phyloP scores from a whole-genome alignment of 2,329 filamentous ascomycete genomes.

The Talaromyces sp. region DNA sequence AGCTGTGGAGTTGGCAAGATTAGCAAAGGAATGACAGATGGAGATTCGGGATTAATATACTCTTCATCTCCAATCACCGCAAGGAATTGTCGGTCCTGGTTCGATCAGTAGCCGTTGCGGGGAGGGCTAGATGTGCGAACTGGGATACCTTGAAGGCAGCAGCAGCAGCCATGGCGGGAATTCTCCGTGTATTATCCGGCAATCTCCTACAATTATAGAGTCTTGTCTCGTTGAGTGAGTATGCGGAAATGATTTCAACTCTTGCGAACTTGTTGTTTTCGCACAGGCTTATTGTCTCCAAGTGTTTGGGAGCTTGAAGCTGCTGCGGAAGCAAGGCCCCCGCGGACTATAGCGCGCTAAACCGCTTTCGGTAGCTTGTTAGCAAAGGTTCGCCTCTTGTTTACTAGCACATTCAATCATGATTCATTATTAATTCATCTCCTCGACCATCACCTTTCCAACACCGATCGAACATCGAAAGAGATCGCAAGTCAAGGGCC shows the following conservation, averaged over 20 bases:
- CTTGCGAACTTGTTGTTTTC: not conserved
- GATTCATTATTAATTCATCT: not conserved
- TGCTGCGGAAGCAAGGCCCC: conserved; percentile 10
- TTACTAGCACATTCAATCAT: conserved; percentile 2
- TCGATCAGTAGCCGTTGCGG: conserved; percentile 19
- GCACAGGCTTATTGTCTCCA: not conserved
- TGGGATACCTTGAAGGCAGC: conserved; percentile 54
- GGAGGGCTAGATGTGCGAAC: not conserved
- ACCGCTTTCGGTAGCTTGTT: conserved; percentile 11
- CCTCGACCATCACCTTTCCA: not conserved
- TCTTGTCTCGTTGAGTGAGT: not conserved
- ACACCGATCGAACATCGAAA: not conserved
- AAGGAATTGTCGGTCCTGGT: conserved; percentile 83
- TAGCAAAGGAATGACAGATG: not conserved
- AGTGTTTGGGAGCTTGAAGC: conserved; percentile 2
- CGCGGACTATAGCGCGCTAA: conserved; percentile 7
- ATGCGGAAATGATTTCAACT: not conserved
- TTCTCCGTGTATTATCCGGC: not conserved
- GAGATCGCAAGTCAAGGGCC: conserved; percentile 6
- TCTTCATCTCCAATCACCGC: conserved; percentile 97
- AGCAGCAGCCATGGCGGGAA: conserved; percentile 54
- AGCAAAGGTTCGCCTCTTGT: conserved; percentile 11
- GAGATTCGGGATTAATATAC: conserved; percentile 23
- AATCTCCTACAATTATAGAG: not conserved
- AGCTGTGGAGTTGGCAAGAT: conserved; percentile 54